phyloP scores from a whole-genome alignment of 2,329 filamentous ascomycete genomes.

The Ophiostoma australiae region DNA sequence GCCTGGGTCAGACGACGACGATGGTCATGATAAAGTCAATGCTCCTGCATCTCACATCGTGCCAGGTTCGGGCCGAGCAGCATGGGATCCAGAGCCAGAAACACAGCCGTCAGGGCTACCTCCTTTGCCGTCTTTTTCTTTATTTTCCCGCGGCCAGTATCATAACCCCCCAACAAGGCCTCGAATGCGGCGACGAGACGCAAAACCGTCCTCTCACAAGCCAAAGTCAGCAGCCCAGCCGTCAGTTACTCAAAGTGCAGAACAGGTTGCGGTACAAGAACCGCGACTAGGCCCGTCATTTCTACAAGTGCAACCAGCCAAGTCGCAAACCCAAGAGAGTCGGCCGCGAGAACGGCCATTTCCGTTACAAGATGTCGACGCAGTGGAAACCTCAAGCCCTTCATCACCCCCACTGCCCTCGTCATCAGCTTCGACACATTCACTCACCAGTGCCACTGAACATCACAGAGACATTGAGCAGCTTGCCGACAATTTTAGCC shows the following conservation, averaged over 20 bases:
- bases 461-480: background rate
- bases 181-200: conserved; percentile 2
- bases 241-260: background rate
- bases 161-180: background rate
- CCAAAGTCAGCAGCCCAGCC: background rate
- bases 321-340: background rate
- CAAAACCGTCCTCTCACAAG: background rate
- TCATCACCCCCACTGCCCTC: background rate
- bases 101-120: background rate
- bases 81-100: background rate
- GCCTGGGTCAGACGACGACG: background rate
- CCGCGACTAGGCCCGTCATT: background rate
- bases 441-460: background rate
- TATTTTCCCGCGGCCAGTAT: background rate
- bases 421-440: background rate
- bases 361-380: background rate
- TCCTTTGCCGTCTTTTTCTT: conserved; percentile 1
- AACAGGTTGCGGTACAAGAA: background rate
- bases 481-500: background rate
- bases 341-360: background rate
- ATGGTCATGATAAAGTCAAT: no score
- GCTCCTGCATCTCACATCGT: background rate
- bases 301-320: background rate
- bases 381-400: background rate
- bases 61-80: background rate